Evolutionary conservation across 768 basidiomycete species (phyloP).

Genomic region (Peribolospora kevripleyi): DNA sequence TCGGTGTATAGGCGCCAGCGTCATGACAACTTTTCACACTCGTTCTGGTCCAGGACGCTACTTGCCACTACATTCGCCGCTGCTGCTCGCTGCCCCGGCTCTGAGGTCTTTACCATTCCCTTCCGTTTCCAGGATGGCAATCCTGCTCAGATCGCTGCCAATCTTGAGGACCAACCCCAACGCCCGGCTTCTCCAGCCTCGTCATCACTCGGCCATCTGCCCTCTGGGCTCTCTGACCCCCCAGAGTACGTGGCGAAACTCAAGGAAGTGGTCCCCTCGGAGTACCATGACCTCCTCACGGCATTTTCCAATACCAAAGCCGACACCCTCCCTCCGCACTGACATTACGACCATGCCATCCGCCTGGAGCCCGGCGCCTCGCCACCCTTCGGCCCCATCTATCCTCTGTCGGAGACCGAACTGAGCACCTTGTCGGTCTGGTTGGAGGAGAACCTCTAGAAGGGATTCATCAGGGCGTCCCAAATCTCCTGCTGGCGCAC

Average conservation of each 20-base stretch:
- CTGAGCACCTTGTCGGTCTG: constrained; percentile 19
- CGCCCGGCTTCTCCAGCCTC: too few species aligned
- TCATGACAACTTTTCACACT: too few species aligned
- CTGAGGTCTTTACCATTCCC: too few species aligned
- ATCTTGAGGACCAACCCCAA: too few species aligned
- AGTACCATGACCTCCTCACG: constrained; percentile 16
- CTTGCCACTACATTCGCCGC: too few species aligned
- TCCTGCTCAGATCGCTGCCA: too few species aligned
- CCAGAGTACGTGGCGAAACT: constrained; percentile 1
- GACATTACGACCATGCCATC: constrained; percentile 21
- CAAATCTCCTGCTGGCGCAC: neutral
- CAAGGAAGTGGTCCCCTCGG: constrained; percentile 12
- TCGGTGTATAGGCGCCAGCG: too few species aligned
- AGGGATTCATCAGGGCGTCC: constrained; percentile 21
- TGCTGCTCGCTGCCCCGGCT: too few species aligned
- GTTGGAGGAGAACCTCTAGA: constrained; percentile 20
- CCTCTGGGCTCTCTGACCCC: too few species aligned
- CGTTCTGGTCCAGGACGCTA: too few species aligned
- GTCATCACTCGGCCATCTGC: too few species aligned
- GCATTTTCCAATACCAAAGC: constrained; percentile 16
- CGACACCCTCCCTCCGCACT: constrained; percentile 20
- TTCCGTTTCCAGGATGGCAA: too few species aligned
- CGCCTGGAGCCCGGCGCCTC: constrained; percentile 17
- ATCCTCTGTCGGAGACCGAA: constrained; percentile 19
- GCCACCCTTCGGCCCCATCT: constrained; percentile 18